Percentiles rank a stretch among this genome's conserved stretches.
phyloP scores from a whole-genome alignment of 164 flowering plant genomes.

The Berberis thunbergii region DNA sequence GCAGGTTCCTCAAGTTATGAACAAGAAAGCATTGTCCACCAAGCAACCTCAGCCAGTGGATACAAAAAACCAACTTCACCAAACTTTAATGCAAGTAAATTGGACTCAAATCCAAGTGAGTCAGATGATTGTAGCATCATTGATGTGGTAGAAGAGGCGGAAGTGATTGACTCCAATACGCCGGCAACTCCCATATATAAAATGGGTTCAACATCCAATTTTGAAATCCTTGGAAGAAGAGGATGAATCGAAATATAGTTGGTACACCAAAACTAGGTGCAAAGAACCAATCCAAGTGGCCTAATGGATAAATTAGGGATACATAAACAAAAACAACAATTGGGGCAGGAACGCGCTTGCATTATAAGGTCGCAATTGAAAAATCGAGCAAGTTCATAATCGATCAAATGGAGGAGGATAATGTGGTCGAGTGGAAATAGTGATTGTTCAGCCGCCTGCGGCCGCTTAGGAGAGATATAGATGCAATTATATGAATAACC shows the following conservation, averaged over 20 bases:
- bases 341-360: too few species aligned
- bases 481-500: conserved; percentile 47
- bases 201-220: conserved; percentile 18
- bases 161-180: conserved; percentile 15
- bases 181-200: conserved; percentile 61
- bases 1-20: conserved; percentile 45
- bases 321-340: too few species aligned
- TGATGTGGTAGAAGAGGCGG: conserved; percentile 36
- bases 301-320: too few species aligned
- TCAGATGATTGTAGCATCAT: conserved; percentile 29
- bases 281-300: too few species aligned
- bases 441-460: too few species aligned
- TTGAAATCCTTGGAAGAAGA: too few species aligned
- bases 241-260: too few species aligned
- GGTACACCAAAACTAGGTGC: too few species aligned
- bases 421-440: conserved; percentile 35
- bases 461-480: conserved; percentile 31
- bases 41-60: conserved; percentile 17
- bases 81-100: too few species aligned
- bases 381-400: too few species aligned
- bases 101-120: conserved; percentile 10
- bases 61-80: conserved; percentile 12
- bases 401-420: conserved; percentile 39
- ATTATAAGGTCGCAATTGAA: too few species aligned
- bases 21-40: conserved; percentile 51